Evolutionary conservation across 371 early-diverging fungal genomes (phyloP).

Genomic region (Smittium culicis): DNA sequence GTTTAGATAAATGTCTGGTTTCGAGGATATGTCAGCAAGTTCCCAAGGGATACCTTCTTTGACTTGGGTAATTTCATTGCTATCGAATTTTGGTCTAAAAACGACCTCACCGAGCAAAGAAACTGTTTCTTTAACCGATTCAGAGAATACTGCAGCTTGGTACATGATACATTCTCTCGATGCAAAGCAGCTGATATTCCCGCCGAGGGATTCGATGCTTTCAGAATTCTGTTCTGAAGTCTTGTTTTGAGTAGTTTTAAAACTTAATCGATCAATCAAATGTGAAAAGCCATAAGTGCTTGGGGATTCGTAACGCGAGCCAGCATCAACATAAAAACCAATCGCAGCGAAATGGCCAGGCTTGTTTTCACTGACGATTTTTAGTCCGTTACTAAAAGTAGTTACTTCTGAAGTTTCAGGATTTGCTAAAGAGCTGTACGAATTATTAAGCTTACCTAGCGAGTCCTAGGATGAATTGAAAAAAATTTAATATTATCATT

Average conservation of each 20-base stretch:
- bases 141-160: slow-evolving; percentile 76
- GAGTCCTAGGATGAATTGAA: no score
- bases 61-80: slow-evolving; percentile 69
- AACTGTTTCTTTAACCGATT: slow-evolving; percentile 58
- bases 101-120: slow-evolving; percentile 67
- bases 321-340: slow-evolving; percentile 81
- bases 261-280: slow-evolving; percentile 77
- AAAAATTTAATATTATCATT: no score
- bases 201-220: slow-evolving; percentile 72
- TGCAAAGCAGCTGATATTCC: slow-evolving; percentile 75
- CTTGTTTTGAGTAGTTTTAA: slow-evolving; percentile 60
- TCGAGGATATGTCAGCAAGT: slow-evolving; percentile 65
- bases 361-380: slow-evolving; percentile 58
- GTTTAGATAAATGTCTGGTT: slow-evolving; percentile 72
- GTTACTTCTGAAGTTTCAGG: slow-evolving; percentile 36
- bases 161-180: slow-evolving; percentile 91
- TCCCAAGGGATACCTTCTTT: slow-evolving; percentile 68
- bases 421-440: neutral
- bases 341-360: slow-evolving; percentile 80
- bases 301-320: slow-evolving; percentile 69
- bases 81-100: slow-evolving; percentile 49
- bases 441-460: no score
- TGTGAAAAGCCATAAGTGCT: slow-evolving; percentile 62
- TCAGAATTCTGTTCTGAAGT: slow-evolving; percentile 54
- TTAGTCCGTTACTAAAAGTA: slow-evolving; percentile 71